A percentile compares a stretch with the other conserved stretches of the same genome.
phyloP scores from a whole-genome alignment of 2,329 filamentous ascomycete genomes.

The Fusarium sororula region DNA sequence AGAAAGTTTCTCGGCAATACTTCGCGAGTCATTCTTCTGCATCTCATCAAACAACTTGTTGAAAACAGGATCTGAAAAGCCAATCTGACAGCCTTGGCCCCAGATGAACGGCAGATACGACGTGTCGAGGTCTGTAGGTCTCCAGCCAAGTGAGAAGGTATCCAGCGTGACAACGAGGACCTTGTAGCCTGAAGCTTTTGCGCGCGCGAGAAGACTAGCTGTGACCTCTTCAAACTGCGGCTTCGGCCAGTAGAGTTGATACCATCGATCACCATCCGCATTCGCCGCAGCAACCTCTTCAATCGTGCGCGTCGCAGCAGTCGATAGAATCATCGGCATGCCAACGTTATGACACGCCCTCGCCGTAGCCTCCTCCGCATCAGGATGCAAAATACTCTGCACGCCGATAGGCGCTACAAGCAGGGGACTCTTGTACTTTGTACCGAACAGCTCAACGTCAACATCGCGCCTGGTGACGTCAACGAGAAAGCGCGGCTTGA shows the following conservation, averaged over 20 bases:
- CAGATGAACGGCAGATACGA: constrained; percentile 68
- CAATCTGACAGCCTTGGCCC: constrained; percentile 67
- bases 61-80: constrained; percentile 75
- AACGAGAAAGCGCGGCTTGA: constrained; percentile 62
- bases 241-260: constrained; percentile 74
- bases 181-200: constrained; percentile 68
- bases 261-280: constrained; percentile 70
- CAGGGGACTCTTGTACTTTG: constrained; percentile 56
- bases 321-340: constrained; percentile 74
- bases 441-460: constrained; percentile 62
- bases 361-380: constrained; percentile 71
- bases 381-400: constrained; percentile 71
- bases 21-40: constrained; percentile 25
- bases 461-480: constrained; percentile 57
- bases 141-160: constrained; percentile 74
- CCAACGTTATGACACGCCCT: constrained; percentile 67
- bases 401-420: constrained; percentile 76
- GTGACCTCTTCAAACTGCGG: constrained; percentile 73
- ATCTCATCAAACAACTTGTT: constrained; percentile 29
- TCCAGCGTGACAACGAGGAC: constrained; percentile 78
- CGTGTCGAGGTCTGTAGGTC: constrained; percentile 72
- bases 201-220: constrained; percentile 67
- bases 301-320: constrained; percentile 69
- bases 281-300: constrained; percentile 72
- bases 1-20: constrained; percentile 12